phyloP scores from a whole-genome alignment of 495 filamentous ascomycete species.

The Daldinia concentrica region DNA sequence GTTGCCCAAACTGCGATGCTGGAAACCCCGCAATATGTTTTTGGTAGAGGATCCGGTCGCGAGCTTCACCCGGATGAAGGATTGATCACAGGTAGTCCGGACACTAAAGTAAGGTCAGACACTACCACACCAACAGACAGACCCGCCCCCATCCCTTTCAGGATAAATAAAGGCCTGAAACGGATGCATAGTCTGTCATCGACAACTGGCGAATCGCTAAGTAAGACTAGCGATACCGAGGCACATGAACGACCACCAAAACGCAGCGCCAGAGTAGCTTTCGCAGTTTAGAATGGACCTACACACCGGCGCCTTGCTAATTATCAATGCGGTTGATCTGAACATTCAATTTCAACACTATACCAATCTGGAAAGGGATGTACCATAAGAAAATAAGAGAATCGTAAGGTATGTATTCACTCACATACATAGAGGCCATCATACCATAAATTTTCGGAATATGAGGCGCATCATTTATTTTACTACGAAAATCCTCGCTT shows the following conservation, averaged over 20 bases:
- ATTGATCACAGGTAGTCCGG: conserved; percentile 42
- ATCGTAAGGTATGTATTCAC: conserved; percentile 4
- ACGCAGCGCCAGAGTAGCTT: conserved; percentile 18
- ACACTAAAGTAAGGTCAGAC: conserved; percentile 14
- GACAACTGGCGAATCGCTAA: not conserved
- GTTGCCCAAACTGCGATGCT: conserved; percentile 66
- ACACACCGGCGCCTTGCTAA: not conserved
- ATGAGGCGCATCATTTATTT: not conserved
- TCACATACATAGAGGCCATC: not conserved
- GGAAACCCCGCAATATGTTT: conserved; percentile 64
- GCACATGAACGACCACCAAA: conserved; percentile 9
- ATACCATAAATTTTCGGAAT: not conserved
- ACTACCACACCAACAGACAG: not conserved
- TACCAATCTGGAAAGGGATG: not conserved
- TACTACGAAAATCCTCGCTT: not conserved
- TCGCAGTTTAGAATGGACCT: conserved; percentile 10
- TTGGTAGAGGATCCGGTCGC: conserved; percentile 60
- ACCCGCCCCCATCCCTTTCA: conserved; percentile 2
- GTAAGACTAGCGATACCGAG: not conserved
- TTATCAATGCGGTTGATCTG: no score
- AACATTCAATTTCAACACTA: not conserved
- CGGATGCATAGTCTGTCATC: conserved; percentile 19
- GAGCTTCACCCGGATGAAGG: conserved; percentile 50
- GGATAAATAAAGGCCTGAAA: conserved; percentile 22
- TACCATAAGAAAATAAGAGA: conserved; percentile 2